A percentile compares a stretch with the other conserved stretches of the same genome.
These are phyloP conservation scores for Termitomyces sp. DNA, from an alignment of 768 basidiomycete genomes.

Conservation along the genomic window DNA sequence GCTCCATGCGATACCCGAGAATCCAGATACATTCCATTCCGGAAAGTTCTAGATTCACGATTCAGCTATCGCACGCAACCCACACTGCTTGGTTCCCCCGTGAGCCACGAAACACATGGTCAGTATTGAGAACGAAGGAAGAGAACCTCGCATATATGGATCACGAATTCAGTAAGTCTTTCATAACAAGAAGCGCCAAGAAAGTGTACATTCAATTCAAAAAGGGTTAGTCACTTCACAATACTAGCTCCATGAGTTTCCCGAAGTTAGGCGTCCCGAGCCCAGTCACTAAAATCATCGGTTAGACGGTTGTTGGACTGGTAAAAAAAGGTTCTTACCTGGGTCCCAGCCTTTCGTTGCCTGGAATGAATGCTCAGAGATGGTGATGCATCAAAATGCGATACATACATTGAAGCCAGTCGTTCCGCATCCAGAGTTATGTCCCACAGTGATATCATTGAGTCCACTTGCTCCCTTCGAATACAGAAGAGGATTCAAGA, in stretches of 20 bases:
- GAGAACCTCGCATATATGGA: neutral
- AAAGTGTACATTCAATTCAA: constrained; percentile 3
- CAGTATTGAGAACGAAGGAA: neutral
- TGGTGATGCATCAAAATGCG: neutral
- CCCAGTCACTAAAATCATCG: constrained; percentile 42
- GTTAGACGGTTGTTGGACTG: neutral
- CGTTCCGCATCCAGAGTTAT: constrained; percentile 60
- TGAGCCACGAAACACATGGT: constrained; percentile 1
- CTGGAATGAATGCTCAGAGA: constrained; percentile 19
- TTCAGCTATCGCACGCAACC: neutral
- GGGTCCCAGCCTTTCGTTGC: constrained; percentile 61
- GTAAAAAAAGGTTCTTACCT: constrained; percentile 28
- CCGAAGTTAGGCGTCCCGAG: constrained; percentile 53
- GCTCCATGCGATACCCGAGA: neutral
- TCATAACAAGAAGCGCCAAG: neutral
- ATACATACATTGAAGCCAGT: constrained; percentile 58
- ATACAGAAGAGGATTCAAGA: constrained; percentile 66
- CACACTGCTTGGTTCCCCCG: neutral
- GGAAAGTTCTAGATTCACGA: neutral
- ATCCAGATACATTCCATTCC: neutral
- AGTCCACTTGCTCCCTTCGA: constrained; percentile 33
- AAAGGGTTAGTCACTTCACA: neutral
- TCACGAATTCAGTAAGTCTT: neutral
- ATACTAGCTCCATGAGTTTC: constrained; percentile 38
- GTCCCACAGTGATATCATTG: constrained; percentile 59